Evolutionary conservation across 2,329 filamentous ascomycete species (phyloP).

Genomic region (Trichocomaceae sp.): DNA sequence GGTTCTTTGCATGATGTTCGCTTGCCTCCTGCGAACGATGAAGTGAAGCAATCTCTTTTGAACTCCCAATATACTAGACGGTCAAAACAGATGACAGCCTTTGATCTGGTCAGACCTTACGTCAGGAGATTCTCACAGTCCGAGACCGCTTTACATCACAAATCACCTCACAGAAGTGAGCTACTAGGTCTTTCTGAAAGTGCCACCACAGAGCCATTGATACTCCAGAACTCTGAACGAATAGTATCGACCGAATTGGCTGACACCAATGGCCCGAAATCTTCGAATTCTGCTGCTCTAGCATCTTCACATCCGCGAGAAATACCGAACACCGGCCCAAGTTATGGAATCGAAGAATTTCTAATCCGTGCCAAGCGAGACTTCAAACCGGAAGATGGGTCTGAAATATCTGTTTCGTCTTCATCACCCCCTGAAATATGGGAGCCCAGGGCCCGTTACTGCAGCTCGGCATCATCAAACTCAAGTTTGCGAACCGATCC

Average conservation of each 20-base stretch:
- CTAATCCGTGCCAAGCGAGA: background rate
- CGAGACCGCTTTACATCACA: slow-evolving; percentile 2
- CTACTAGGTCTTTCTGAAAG: background rate
- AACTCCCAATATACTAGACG: background rate
- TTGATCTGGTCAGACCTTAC: background rate
- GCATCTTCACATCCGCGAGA: slow-evolving; percentile 19
- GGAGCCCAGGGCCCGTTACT: background rate
- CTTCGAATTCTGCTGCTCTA: slow-evolving; percentile 16
- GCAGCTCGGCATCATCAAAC: slow-evolving; percentile 8
- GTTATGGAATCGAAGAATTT: slow-evolving; percentile 10
- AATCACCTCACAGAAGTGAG: background rate
- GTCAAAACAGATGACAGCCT: background rate
- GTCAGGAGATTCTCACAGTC: slow-evolving; percentile 3
- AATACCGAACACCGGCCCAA: slow-evolving; percentile 1
- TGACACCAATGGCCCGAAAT: slow-evolving; percentile 18
- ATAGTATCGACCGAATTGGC: slow-evolving; percentile 23
- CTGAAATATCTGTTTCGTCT: slow-evolving; percentile 21
- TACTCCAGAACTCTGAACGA: background rate
- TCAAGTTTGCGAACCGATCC: slow-evolving; percentile 4
- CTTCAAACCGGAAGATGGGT: background rate
- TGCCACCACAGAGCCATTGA: background rate
- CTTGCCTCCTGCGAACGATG: slow-evolving; percentile 2
- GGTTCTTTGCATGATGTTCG: slow-evolving; percentile 4
- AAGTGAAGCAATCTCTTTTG: background rate
- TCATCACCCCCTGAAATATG: slow-evolving; percentile 12